These are phyloP conservation scores for Aureobasidium sp. DNA, from an alignment of 2,329 filamentous ascomycete species.

Conservation along the genomic window DNA sequence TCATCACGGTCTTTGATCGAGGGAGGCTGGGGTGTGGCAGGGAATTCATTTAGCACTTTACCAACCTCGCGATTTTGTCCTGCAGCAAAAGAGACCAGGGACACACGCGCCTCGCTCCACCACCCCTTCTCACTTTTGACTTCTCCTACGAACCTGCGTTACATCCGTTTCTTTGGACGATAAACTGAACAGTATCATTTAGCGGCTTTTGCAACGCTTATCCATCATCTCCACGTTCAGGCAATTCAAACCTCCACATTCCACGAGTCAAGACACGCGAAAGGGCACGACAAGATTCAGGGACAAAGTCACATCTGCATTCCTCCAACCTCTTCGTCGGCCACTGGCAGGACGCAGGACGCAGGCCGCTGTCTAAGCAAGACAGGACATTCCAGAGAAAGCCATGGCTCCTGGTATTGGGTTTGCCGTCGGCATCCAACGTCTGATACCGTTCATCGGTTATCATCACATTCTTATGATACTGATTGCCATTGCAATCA, in stretches of 20 bases:
- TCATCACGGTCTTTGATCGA: background rate
- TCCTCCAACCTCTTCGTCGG: background rate
- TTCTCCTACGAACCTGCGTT: background rate
- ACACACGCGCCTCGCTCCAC: background rate
- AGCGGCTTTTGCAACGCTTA: background rate
- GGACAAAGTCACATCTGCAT: background rate
- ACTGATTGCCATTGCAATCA: conserved; percentile 84
- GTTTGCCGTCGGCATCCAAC: conserved; percentile 44
- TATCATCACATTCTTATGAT: conserved; percentile 94
- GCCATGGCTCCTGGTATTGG: conserved; percentile 37
- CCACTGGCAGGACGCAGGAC: background rate
- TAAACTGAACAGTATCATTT: background rate
- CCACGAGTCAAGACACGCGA: conserved; percentile 8
- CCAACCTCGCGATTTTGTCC: background rate
- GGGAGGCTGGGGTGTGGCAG: conserved; percentile 4
- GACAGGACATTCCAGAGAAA: background rate
- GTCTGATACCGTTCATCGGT: conserved; percentile 53
- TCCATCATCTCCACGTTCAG: background rate
- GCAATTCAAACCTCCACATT: background rate
- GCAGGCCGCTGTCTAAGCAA: background rate
- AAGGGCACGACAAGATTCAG: background rate
- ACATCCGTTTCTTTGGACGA: background rate
- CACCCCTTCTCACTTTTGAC: conserved; percentile 2
- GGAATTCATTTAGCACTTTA: conserved; percentile 7
- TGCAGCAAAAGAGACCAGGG: conserved; percentile 5